A percentile compares a stretch with the other conserved stretches of the same genome.
Evolutionary conservation across 495 filamentous ascomycete genomes (phyloP).

Genomic region (Penicillium atrosanguineum): DNA sequence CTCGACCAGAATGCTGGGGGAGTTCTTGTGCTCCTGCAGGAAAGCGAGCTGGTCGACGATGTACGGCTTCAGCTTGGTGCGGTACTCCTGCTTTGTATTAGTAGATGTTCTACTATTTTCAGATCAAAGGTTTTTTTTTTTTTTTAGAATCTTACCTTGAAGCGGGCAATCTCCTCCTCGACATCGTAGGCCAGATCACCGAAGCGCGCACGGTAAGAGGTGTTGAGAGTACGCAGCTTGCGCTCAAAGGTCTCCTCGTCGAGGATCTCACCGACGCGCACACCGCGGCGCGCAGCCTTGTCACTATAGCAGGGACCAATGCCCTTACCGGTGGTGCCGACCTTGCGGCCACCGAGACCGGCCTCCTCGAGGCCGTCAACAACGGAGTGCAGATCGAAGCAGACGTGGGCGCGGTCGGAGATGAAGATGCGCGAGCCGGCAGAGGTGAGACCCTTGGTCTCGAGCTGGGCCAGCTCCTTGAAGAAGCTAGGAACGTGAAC

Average conservation of each 20-base stretch:
- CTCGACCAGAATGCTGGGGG: conserved; percentile 73
- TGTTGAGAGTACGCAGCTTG: conserved; percentile 64
- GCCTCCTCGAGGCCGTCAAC: conserved; percentile 82
- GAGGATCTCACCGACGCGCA: conserved; percentile 75
- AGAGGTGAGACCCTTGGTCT: conserved; percentile 67
- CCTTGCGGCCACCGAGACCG: conserved; percentile 64
- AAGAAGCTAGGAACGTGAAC: conserved; percentile 86
- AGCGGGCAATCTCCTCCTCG: conserved; percentile 73
- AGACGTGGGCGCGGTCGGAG: conserved; percentile 77
- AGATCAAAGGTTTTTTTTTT: too few relatives aligned
- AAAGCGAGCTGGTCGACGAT: conserved; percentile 62
- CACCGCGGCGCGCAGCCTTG: conserved; percentile 72
- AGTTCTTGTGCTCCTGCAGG: conserved; percentile 49
- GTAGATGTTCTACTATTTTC: too few relatives aligned
- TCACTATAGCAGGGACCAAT: conserved; percentile 82
- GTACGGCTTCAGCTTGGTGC: conserved; percentile 61
- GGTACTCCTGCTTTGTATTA: conserved; percentile 52
- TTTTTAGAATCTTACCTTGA: conserved; percentile 42
- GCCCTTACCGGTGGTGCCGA: conserved; percentile 59
- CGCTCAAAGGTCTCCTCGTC: conserved; percentile 69
- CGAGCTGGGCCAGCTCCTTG: conserved; percentile 71
- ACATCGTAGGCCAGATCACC: conserved; percentile 75
- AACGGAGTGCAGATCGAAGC: conserved; percentile 77
- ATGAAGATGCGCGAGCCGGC: conserved; percentile 70
- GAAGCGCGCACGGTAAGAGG: conserved; percentile 68